phyloP scores from a whole-genome alignment of 2,329 filamentous ascomycete genomes.

The Aureobasidium sp. region DNA sequence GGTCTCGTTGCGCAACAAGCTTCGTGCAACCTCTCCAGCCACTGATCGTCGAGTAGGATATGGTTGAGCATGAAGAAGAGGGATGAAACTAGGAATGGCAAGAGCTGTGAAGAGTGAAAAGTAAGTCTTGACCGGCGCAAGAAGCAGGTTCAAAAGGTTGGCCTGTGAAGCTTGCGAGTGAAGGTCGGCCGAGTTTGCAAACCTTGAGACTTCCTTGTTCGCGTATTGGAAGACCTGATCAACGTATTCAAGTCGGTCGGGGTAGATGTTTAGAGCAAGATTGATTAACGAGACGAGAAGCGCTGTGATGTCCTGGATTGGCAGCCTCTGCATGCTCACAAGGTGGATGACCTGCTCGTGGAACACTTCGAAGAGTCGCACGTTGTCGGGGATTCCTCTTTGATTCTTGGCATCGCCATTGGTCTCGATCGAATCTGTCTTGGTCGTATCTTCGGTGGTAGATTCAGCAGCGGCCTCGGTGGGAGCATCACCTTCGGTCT shows the following conservation, averaged over 20 bases:
- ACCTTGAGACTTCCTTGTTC: slow-evolving; percentile 74
- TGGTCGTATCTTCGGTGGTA: slow-evolving; percentile 22
- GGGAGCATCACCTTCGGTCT: slow-evolving; percentile 22
- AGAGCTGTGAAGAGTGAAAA: slow-evolving; percentile 93
- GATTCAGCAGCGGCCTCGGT: slow-evolving; percentile 21
- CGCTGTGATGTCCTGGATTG: slow-evolving; percentile 91
- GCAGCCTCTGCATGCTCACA: slow-evolving; percentile 81
- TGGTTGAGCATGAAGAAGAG: slow-evolving; percentile 81
- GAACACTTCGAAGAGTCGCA: slow-evolving; percentile 94
- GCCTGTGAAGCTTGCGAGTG: slow-evolving; percentile 82
- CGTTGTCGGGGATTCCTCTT: slow-evolving; percentile 60
- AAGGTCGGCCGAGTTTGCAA: slow-evolving; percentile 89
- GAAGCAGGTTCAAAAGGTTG: slow-evolving; percentile 80
- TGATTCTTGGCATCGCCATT: slow-evolving; percentile 39
- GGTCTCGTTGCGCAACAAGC: slow-evolving; percentile 73
- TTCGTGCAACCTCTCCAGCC: slow-evolving; percentile 78
- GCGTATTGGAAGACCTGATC: slow-evolving; percentile 90
- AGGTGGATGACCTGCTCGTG: slow-evolving; percentile 92
- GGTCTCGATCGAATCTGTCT: slow-evolving; percentile 25
- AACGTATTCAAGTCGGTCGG: slow-evolving; percentile 84
- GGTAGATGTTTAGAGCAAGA: slow-evolving; percentile 91
- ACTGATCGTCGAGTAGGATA: slow-evolving; percentile 88
- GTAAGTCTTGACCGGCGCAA: slow-evolving; percentile 83
- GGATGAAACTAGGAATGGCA: slow-evolving; percentile 83
- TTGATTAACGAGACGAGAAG: slow-evolving; percentile 90